Evolutionary conservation across 2,329 filamentous ascomycete species (phyloP), one percentile per base, ranked within the genome.

Genomic region (Exophiala lecanii-corni): DNA sequence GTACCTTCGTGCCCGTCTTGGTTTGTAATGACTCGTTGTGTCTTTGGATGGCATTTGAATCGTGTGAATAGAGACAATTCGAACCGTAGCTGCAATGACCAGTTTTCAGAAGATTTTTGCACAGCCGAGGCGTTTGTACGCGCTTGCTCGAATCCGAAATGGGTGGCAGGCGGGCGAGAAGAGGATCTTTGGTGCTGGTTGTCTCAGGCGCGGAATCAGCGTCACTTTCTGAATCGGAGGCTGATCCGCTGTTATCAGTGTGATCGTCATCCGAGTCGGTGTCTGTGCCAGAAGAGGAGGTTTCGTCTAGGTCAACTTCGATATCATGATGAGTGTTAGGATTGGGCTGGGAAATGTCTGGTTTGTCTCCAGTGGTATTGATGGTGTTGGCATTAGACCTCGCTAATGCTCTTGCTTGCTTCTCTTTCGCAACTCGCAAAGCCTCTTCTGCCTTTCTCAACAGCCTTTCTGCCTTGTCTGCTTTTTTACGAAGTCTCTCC

Each of bases 131-230:
- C 12, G 47, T 53, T 45, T 62, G 63, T 15, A n/a, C n/a, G n/a
- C n/a, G n/a, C n/a, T n/a, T n/a, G n/a, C n/a, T n/a, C n/a, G n/a
- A n/a, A n/a, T n/a, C n/a, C n/a, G n/a, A n/a, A n/a, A n/a, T n/a
- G n/a, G n/a, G n/a, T n/a, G n/a, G n/a, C n/a, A n/a, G n/a, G n/a
- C n/a, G n/a, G n/a, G n/a, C 21, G 10, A 15, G 26, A 5, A 65
- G 66, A 9, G 62, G 54, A 9, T 64, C 62, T 39, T 64, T 65
- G 13, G 65, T 65, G 33, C 63, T 66, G n/a, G 55, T 50, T 45
- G 68, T 54, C 43, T 72, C 68, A 7, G 70, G 70, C 3, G 62
- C 60, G n/a, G n/a, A n/a, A n/a, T n/a, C n/a, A n/a, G n/a, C n/a
- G n/a, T n/a, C n/a, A n/a, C n/a, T n/a, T n/a, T n/a, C n/a, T n/a